A percentile compares a stretch with the other conserved stretches of the same genome.
phyloP scores from a whole-genome alignment of 1,284 basidiomycete species.

The Cerrena zonata region DNA sequence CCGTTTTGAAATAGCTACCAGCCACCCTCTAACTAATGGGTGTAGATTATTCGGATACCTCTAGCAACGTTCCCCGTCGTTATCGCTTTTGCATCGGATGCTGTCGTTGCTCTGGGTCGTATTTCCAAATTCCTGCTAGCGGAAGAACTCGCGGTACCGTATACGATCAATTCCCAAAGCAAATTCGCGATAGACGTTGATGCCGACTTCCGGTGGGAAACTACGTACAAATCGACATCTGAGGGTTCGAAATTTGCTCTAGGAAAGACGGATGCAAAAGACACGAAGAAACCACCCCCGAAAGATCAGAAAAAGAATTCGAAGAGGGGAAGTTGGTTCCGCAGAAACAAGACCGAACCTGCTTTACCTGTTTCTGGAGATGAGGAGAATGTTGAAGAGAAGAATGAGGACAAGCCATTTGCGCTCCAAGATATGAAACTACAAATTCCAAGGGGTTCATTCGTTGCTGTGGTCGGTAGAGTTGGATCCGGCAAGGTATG shows the following conservation, averaged over 20 bases:
- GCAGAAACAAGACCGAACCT: constrained; percentile 14
- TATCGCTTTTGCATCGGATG: constrained; percentile 48
- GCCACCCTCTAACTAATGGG: no score
- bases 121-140: constrained; percentile 56
- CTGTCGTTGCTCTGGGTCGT: constrained; percentile 56
- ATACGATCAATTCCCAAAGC: constrained; percentile 39
- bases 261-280: constrained; percentile 6
- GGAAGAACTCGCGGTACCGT: constrained; percentile 56
- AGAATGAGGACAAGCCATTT: constrained; percentile 52
- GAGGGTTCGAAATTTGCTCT: constrained; percentile 17
- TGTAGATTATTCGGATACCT: constrained; percentile 51
- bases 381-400: constrained; percentile 14
- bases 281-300: constrained; percentile 9
- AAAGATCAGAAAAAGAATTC: constrained; percentile 7
- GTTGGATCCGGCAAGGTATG: constrained; percentile 69
- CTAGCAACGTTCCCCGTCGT: constrained; percentile 50
- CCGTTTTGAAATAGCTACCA: not conserved
- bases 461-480: constrained; percentile 68
- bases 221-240: constrained; percentile 30
- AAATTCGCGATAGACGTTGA: constrained; percentile 51
- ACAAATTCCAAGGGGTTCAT: constrained; percentile 53
- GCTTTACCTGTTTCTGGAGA: constrained; percentile 19
- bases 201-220: constrained; percentile 70
- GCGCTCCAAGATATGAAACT: constrained; percentile 53
- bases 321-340: constrained; percentile 14